Conservation (phyloP, 2,329 filamentous ascomycete genomes). For the Alternaria triticina region DNA sequence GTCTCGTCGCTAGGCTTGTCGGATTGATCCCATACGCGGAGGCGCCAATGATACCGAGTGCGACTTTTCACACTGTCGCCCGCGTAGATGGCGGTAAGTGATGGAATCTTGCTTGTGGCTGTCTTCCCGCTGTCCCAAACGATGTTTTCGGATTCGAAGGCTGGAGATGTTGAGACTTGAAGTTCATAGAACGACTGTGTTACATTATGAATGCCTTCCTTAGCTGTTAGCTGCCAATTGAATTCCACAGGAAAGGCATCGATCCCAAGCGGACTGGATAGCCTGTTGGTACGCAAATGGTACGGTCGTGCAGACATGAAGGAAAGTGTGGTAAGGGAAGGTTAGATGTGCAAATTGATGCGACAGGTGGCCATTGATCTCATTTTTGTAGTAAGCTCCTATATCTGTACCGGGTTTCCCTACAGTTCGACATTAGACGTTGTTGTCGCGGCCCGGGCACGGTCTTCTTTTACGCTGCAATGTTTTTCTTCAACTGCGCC, state of each 20-base stretch:
- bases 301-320: neutral
- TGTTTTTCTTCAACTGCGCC: neutral
- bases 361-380: neutral
- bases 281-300: neutral
- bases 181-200: neutral
- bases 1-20: neutral
- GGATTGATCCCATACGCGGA: neutral
- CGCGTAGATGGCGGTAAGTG: neutral
- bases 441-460: neutral
- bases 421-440: neutral
- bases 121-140: neutral
- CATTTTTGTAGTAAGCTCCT: neutral
- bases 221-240: neutral
- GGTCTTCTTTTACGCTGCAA: neutral
- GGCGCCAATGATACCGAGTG: neutral
- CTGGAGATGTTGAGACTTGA: neutral
- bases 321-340: neutral
- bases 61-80: neutral
- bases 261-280: neutral
- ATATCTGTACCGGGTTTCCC: neutral
- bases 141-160: neutral
- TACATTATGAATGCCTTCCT: neutral
- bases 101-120: neutral
- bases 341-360: neutral
- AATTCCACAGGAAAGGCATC: neutral